Base-by-base conservation (phyloP, 2,329 filamentous ascomycete genomes). In the Coniochaeta sp. region DNA sequence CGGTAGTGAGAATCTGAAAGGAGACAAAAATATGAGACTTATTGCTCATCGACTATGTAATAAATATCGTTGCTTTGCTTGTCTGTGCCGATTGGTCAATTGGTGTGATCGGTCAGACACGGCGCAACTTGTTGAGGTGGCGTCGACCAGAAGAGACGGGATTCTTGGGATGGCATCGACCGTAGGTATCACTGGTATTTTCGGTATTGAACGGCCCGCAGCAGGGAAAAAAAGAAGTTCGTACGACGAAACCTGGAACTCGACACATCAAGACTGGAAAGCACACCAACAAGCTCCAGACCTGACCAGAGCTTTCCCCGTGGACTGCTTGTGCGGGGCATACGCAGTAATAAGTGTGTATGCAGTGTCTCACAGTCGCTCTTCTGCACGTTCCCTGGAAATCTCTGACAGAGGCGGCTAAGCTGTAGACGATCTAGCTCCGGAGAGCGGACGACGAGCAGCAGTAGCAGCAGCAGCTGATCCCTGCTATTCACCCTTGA, bases 311-410 rank as follows among this genome's bases (percentile, higher is more conserved):
- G 19, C 42, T 2, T 47, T 14, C 14, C 12, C 24, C n/a, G n/a
- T n/a, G n/a, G n/a, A n/a, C n/a, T n/a, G n/a, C n/a, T n/a, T n/a
- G 14, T 28, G 47, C 47, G 47, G 47, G 47, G 47, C 42, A 17
- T n/a, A 50, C n/a, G 42, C 26, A n/a, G n/a, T n/a, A n/a, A n/a
- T n/a, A n/a, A n/a, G n/a, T n/a, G n/a, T n/a, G n/a, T n/a, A n/a
- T n/a, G n/a, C n/a, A n/a, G n/a, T n/a, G n/a, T n/a, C n/a, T n/a
- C n/a, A n/a, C n/a, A n/a, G n/a, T n/a, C n/a, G n/a, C 47, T 52
- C 47, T 52, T 28, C 47, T 52, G 47, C 47, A 28, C 47, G 47
- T 52, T 52, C 47, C 47, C 47, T 52, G 47, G 47, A 52, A 52
- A 52, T 52, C 47, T 52, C 47, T 52, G 47, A 30, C 30, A 17